Conservation (phyloP, 352 stramenopile genomes). For the Globisporangium cederbergense region DNA sequence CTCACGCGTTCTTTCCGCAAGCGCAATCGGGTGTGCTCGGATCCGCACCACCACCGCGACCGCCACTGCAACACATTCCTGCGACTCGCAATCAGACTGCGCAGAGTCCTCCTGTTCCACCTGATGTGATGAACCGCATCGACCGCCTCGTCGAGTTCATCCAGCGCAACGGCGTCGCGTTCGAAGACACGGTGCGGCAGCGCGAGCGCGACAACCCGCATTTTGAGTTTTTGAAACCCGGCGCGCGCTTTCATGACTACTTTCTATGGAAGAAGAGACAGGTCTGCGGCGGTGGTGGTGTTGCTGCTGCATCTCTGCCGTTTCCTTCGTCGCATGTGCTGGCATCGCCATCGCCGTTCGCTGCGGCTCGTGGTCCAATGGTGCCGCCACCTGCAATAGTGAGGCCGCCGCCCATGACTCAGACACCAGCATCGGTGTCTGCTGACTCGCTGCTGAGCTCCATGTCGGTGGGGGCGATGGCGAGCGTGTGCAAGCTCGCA, state of each 20-base stretch:
- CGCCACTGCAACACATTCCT: conserved; percentile 11
- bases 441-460: conserved; percentile 16
- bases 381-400: not conserved
- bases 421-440: not conserved
- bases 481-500: conserved; percentile 48
- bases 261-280: conserved; percentile 52
- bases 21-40: conserved; percentile 8
- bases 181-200: conserved; percentile 42
- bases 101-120: conserved; percentile 24
- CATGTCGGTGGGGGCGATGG: conserved; percentile 45
- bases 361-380: not conserved
- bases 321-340: not conserved
- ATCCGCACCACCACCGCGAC: not conserved
- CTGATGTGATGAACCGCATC: conserved; percentile 45
- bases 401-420: not conserved
- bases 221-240: conserved; percentile 47
- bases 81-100: not conserved
- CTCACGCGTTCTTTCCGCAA: conserved; percentile 14
- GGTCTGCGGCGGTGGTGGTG: conserved; percentile 1
- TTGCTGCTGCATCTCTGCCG: not conserved
- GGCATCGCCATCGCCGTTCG: conserved; percentile 9
- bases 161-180: conserved; percentile 45
- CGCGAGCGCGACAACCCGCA: conserved; percentile 51
- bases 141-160: conserved; percentile 61
- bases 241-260: conserved; percentile 44